Evolutionary conservation across 306 rosid genomes (phyloP), one percentile per base, ranked within the genome.

Genomic region (Notholithocarpus densiflorus): DNA sequence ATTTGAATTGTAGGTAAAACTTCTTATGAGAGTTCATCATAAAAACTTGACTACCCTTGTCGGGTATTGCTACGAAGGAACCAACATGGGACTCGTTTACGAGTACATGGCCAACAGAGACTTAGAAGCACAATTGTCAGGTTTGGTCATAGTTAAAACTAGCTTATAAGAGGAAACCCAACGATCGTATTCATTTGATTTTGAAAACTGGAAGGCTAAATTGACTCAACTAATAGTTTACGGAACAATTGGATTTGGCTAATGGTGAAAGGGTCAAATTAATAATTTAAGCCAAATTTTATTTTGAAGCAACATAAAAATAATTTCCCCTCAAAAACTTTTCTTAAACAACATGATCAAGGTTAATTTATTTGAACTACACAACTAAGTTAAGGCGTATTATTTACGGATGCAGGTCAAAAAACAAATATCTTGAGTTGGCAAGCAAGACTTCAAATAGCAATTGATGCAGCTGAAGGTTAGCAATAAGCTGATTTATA

Each of bases 51-150:
- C 86, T 75, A 64, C 81, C 54, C 88, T 84, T 40, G 43, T 80
- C 17, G 88, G 88, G 0, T 84, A 84, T 55, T 84, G 85, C 75
- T 71, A 78, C n/a, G 88, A 85, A 55, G 83, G 61, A 64, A 56
- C 9, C 24, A 37, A 21, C 5, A 56, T 75, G 29, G 85, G 85
- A 20, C 86, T 85, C 27, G 68, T 85, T 68, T 85, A 85, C 60
- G 88, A 85, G 74, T 79, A 66, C 73, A 79, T 85, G 88, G 80
- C 64, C 73, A 72, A 66, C 17, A 84, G 84, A 75, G 80, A 79
- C 79, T 51, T 85, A 18, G 6, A 85, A 55, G 70, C 79, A 45
- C 82, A 70, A 71, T 79, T 81, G 62, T 85, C 83, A 40, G 84
- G 86, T 85, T 56, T 29, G 5, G 48, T 31, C 34, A 4, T 31